Evolutionary conservation across 371 early-diverging fungal species (phyloP).

Genomic region (Actinomortierella wolfii): DNA sequence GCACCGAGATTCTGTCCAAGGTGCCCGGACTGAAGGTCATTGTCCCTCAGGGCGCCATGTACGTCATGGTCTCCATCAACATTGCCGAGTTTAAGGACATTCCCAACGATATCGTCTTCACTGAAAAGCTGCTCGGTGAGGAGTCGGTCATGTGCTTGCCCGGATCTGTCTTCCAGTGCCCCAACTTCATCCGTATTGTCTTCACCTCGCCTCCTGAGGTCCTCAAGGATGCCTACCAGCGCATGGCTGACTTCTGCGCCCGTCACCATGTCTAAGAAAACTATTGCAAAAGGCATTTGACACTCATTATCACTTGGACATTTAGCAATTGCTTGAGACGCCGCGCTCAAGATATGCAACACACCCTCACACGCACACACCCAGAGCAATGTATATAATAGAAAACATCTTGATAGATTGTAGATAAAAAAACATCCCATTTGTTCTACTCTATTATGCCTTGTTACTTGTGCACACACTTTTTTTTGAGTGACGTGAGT

Average conservation of each 20-base stretch:
- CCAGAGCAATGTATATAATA: too few species aligned
- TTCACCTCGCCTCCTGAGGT: constrained; percentile 78
- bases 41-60: constrained; percentile 93
- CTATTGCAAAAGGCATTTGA: neutral
- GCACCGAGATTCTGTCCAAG: constrained; percentile 60
- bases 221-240: constrained; percentile 73
- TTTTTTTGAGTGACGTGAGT: too few species aligned
- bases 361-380: too few species aligned
- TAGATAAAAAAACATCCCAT: too few species aligned
- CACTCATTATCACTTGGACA: too few species aligned
- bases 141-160: constrained; percentile 88
- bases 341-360: too few species aligned
- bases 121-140: constrained; percentile 81
- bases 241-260: constrained; percentile 81
- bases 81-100: constrained; percentile 76
- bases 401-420: too few species aligned
- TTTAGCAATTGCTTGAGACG: too few species aligned
- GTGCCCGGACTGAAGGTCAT: constrained; percentile 81
- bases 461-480: too few species aligned
- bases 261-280: constrained; percentile 60
- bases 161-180: constrained; percentile 83
- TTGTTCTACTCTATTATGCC: too few species aligned
- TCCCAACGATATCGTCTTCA: constrained; percentile 78
- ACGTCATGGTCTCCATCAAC: constrained; percentile 87
- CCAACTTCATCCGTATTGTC: constrained; percentile 82